Base-by-base conservation (phyloP, 1,284 basidiomycete genomes). In the Lignosus rhinocerotis region DNA sequence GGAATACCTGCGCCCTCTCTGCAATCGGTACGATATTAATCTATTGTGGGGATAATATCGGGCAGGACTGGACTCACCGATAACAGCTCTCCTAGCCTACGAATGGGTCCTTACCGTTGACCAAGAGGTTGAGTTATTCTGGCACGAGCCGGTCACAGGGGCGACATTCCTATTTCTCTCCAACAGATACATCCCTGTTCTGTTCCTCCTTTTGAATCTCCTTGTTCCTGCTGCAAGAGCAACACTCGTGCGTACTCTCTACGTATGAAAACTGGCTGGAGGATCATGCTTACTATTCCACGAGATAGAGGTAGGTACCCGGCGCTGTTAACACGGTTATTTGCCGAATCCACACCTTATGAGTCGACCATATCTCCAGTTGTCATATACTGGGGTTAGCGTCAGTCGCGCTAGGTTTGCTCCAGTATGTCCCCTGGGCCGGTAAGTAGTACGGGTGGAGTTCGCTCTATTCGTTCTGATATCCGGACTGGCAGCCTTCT, bases 91-190 rank as follows among this genome's bases (percentile, higher is more conserved):
- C 8, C 9, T 42, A 8, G 41, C 17, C 2, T 42, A 42, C n/a
- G 14, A 42, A 42, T 42, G 41, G 41, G 8, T 42, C 16, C 12
- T 53, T 31, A 53, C 51, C 1, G 9, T 53, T 32, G 43, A 38
- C 41, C 41, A 53, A 17, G 51, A 53, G 33, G 43, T 53, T 12
- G 43, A 53, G 51, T 17, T 53, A 19, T 44, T 53, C 19, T 53
- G 51, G 51, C 31, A 42, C 41, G 30, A n/a, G 42, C 14, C 6
- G 17, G n/a, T 44, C 11, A 53, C 42, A 2, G 51, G 19, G 8
- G 51, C 51, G 19, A 44, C 51, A 32, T 5, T 53, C 41, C 51
- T 53, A 12, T 53, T 53, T 38, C 19, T 45, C 32, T 44, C 43
- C 32, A 53, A 53, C 34, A 42, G 51, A 32, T 53, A 53, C 19